Evolutionary conservation across 2,329 filamentous ascomycete genomes (phyloP).

Genomic region (Sporothrix schenckii): DNA sequence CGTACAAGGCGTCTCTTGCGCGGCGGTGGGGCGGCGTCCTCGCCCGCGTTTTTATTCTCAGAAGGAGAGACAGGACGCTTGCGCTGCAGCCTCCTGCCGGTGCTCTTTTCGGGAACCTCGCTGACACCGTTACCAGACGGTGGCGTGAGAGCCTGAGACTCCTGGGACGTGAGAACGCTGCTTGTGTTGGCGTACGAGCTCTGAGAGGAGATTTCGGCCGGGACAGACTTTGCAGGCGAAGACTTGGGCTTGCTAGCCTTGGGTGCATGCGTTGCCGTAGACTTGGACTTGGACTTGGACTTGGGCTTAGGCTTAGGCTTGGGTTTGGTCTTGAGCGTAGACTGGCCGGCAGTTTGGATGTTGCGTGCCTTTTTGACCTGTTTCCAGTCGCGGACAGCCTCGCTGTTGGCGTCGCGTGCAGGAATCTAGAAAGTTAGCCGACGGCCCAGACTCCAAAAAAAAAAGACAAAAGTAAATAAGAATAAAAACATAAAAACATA

Average conservation of each 20-base stretch:
- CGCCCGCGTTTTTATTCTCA: conserved; percentile 2
- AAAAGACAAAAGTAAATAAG: background rate
- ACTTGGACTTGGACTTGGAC: background rate
- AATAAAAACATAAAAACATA: background rate
- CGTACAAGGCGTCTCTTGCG: conserved; percentile 13
- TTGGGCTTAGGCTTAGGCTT: conserved; percentile 7
- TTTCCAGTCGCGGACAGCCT: conserved; percentile 41
- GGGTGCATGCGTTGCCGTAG: background rate
- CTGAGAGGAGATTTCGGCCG: conserved; percentile 23
- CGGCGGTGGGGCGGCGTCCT: background rate
- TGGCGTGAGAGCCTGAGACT: conserved; percentile 8
- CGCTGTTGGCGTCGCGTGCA: conserved; percentile 39
- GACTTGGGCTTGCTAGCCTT: background rate
- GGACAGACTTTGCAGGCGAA: background rate
- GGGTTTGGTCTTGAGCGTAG: background rate
- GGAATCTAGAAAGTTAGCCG: conserved; percentile 31
- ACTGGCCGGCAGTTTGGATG: background rate
- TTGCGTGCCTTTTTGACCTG: conserved; percentile 3
- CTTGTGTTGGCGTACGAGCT: conserved; percentile 24
- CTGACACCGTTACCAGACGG: background rate
- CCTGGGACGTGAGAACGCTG: conserved; percentile 25
- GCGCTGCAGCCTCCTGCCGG: background rate
- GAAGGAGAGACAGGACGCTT: conserved; percentile 14
- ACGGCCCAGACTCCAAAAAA: background rate
- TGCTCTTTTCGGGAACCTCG: background rate